A percentile compares a stretch with the other conserved stretches of the same genome.
These are phyloP conservation scores for Boechera divaricarpa DNA, from an alignment of 345 rosid species.

Conservation along the genomic window DNA sequence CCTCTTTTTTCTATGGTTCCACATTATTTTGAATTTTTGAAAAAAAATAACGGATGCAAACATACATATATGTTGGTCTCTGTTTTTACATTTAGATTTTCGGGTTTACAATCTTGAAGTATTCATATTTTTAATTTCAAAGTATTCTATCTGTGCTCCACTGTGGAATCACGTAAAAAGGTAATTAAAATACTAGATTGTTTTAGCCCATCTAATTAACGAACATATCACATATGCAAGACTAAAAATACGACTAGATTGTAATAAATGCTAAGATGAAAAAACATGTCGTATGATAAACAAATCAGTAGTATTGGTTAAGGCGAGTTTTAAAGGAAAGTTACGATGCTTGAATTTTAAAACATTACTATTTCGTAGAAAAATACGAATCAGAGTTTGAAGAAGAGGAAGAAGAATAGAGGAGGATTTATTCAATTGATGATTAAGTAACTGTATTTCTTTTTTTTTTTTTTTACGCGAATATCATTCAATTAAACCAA, in stretches of 20 bases:
- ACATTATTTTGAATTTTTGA: not conserved
- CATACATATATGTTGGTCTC: not conserved
- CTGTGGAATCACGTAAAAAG: not conserved
- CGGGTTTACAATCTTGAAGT: conserved; percentile 1
- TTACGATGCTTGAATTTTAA: conserved; percentile 1
- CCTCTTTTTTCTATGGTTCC: not conserved
- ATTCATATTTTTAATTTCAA: not conserved
- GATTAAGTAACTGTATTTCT: no score
- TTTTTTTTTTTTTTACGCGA: no score
- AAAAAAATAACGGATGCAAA: conserved; percentile 4
- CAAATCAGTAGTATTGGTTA: not conserved
- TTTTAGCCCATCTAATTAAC: no score
- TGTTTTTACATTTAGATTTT: not conserved
- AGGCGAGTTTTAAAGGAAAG: not conserved
- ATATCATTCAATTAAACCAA: no score
- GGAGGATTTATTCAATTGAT: no score
- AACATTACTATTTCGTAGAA: not conserved
- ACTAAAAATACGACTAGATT: no score
- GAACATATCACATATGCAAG: no score
- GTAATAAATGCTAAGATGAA: not conserved
- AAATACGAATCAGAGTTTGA: no score
- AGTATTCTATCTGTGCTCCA: not conserved
- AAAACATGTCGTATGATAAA: conserved; percentile 10
- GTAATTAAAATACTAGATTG: not conserved
- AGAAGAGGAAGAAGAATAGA: no score